Conservation (phyloP, 257 asterid species). For the Nicotiana obtusifolia region DNA sequence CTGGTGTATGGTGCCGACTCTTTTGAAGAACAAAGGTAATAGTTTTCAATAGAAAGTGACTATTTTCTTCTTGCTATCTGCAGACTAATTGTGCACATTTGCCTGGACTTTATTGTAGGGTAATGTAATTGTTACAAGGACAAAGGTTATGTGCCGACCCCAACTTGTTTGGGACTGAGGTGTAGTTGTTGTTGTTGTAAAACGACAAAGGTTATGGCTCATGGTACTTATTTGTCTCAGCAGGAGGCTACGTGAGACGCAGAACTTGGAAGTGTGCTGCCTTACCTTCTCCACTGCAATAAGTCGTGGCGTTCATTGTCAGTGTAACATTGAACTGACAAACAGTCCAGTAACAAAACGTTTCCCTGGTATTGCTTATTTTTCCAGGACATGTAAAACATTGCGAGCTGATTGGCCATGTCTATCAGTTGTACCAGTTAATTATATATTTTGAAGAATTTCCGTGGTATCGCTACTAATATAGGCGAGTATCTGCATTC, state of each 20-base stretch:
- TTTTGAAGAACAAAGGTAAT: neutral
- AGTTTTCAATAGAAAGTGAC: neutral
- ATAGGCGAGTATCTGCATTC: neutral
- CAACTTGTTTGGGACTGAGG: too few relatives aligned
- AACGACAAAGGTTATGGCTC: neutral
- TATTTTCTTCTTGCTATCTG: neutral
- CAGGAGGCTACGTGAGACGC: slow-evolving; percentile 8
- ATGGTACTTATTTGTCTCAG: neutral
- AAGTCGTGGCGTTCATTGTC: neutral
- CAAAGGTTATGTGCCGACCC: neutral
- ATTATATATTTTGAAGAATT: neutral
- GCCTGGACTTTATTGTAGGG: neutral
- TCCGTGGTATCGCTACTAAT: neutral
- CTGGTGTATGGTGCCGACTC: neutral
- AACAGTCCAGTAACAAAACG: neutral
- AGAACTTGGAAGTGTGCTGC: neutral
- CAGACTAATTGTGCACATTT: neutral
- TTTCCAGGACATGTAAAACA: neutral
- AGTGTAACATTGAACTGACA: neutral
- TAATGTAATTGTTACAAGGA: neutral
- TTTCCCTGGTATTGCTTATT: neutral
- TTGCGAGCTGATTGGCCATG: neutral
- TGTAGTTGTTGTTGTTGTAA: neutral
- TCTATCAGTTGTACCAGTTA: neutral
- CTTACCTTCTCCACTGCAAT: neutral